Evolutionary conservation across 805 yeast genomes (phyloP).

Genomic region (Sugiyamaella chiloensis): DNA sequence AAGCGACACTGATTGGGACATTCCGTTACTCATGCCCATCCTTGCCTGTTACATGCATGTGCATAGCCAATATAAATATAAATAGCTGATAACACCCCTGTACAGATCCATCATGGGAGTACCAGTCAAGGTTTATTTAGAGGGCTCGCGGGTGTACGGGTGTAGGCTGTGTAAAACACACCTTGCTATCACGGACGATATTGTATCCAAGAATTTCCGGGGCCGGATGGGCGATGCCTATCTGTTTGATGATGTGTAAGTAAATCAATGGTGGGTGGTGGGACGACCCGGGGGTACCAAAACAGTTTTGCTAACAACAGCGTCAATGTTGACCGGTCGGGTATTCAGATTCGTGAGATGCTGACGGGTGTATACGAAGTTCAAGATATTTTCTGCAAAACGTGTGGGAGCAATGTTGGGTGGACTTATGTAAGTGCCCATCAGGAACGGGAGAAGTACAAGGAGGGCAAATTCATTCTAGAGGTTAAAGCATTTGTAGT

Average conservation of each 20-base stretch:
- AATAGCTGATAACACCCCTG: not conserved
- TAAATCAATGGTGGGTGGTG: constrained; percentile 4
- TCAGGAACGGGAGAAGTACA: constrained; percentile 47
- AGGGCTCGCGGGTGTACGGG: constrained; percentile 35
- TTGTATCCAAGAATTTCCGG: constrained; percentile 44
- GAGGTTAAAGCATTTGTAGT: constrained; percentile 38
- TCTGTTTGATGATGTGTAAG: constrained; percentile 46
- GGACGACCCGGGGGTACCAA: too few species aligned
- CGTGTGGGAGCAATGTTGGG: constrained; percentile 53
- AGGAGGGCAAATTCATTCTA: constrained; percentile 59
- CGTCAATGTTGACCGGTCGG: constrained; percentile 42
- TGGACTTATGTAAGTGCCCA: constrained; percentile 60
- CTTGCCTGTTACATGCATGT: too few species aligned
- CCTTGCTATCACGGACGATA: constrained; percentile 36
- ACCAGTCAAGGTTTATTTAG: constrained; percentile 42
- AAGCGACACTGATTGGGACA: too few species aligned
- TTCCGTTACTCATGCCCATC: too few species aligned
- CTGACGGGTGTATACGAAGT: constrained; percentile 58
- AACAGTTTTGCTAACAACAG: constrained; percentile 20
- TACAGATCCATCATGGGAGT: constrained; percentile 41
- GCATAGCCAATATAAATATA: too few species aligned
- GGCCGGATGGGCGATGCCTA: constrained; percentile 60
- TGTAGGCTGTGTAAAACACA: constrained; percentile 43
- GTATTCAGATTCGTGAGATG: constrained; percentile 46
- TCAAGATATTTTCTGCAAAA: constrained; percentile 54